Evolutionary conservation across 768 basidiomycete species (phyloP).

Genomic region (Antrodiella citrinella): DNA sequence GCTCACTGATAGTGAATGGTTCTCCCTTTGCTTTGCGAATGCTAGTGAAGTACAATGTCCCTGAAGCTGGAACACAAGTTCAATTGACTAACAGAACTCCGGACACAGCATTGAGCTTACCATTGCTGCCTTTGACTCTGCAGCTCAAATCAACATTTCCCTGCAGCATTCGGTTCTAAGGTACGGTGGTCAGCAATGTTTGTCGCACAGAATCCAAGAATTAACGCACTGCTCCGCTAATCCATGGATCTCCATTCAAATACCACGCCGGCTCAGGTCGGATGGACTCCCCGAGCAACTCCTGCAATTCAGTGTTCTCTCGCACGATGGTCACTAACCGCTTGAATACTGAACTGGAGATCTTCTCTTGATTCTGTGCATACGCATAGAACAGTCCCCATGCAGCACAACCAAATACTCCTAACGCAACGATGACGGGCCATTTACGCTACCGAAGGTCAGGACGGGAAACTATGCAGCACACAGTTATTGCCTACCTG

Average conservation of each 20-base stretch:
- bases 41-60: constrained; percentile 79
- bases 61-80: constrained; percentile 39
- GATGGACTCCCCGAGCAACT: constrained; percentile 57
- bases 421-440: constrained; percentile 46
- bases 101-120: constrained; percentile 28
- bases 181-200: background rate
- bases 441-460: constrained; percentile 32
- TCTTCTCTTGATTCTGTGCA: constrained; percentile 69
- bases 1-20: constrained; percentile 61
- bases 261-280: constrained; percentile 63
- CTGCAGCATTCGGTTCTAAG: constrained; percentile 65
- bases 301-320: constrained; percentile 40
- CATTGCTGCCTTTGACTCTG: constrained; percentile 63
- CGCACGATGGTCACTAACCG: constrained; percentile 56
- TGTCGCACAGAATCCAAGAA: background rate
- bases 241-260: constrained; percentile 68
- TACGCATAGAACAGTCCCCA: constrained; percentile 67
- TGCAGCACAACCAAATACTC: constrained; percentile 44
- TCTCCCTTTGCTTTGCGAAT: constrained; percentile 69
- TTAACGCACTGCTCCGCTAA: constrained; percentile 56
- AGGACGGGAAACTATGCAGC: background rate
- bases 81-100: background rate
- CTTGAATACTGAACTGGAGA: constrained; percentile 66
- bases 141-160: constrained; percentile 76
- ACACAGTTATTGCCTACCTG: constrained; percentile 23